Evolutionary conservation across 2,329 filamentous ascomycete genomes (phyloP).

Genomic region (Pseudogymnoascus sp.): DNA sequence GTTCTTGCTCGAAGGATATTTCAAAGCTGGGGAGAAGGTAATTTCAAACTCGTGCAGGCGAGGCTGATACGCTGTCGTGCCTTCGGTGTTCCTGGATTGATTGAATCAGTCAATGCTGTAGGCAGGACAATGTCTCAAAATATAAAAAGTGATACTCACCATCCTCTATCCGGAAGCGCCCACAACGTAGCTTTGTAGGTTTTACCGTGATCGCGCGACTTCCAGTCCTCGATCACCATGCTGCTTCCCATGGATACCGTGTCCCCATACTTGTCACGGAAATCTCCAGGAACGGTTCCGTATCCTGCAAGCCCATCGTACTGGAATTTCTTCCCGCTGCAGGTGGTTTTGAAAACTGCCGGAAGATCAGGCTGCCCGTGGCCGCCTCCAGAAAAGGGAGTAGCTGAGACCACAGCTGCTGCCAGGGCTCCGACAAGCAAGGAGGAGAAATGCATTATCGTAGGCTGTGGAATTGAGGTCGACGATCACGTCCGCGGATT

Average conservation of each 20-base stretch:
- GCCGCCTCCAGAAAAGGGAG: background rate
- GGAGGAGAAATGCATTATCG: background rate
- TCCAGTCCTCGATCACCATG: constrained; percentile 59
- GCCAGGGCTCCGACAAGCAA: background rate
- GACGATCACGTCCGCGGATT: background rate
- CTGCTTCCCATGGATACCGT: constrained; percentile 60
- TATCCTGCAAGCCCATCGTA: constrained; percentile 61
- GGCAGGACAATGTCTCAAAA: background rate
- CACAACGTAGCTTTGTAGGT: constrained; percentile 38
- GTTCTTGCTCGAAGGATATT: constrained; percentile 49
- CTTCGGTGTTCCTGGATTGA: constrained; percentile 52
- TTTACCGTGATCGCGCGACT: constrained; percentile 28
- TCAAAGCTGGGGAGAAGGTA: constrained; percentile 46
- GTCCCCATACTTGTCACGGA: constrained; percentile 58
- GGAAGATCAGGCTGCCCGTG: background rate
- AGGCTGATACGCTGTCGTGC: constrained; percentile 58
- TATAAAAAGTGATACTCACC: constrained; percentile 33
- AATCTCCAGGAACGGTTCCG: constrained; percentile 48
- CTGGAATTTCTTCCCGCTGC: constrained; percentile 53
- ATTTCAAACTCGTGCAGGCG: constrained; percentile 61
- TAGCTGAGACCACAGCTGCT: background rate
- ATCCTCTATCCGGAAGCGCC: constrained; percentile 58
- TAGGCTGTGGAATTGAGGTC: background rate
- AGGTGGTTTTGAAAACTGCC: constrained; percentile 36
- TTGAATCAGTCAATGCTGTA: background rate